Percentiles rank a stretch among this genome's conserved stretches.
Conservation (phyloP, 2,329 filamentous ascomycete genomes). For the Calonectria hongkongensis region DNA sequence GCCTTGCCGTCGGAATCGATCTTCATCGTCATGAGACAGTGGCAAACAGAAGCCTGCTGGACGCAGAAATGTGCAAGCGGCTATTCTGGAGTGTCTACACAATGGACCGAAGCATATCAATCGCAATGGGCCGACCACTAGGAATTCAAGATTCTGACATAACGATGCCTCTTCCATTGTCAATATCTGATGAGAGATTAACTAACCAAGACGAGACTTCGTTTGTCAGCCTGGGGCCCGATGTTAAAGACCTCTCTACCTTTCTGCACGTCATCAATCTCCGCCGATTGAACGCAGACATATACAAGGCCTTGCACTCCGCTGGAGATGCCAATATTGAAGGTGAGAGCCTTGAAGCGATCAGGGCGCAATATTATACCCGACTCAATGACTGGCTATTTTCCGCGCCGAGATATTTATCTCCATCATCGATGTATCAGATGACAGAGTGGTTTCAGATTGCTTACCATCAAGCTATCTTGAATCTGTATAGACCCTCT, state of each 20-base stretch:
- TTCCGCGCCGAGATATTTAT: slow-evolving; percentile 47
- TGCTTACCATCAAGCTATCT: slow-evolving; percentile 50
- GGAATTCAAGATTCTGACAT: slow-evolving; percentile 51
- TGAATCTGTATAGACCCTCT: slow-evolving; percentile 49
- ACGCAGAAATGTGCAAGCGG: slow-evolving; percentile 49
- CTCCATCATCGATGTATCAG: slow-evolving; percentile 51
- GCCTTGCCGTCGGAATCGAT: slow-evolving; percentile 49
- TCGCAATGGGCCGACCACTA: slow-evolving; percentile 45
- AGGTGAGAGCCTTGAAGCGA: slow-evolving; percentile 43
- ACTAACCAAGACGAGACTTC: slow-evolving; percentile 39
- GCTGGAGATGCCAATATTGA: slow-evolving; percentile 46
- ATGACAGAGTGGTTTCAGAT: slow-evolving; percentile 53
- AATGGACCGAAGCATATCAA: slow-evolving; percentile 50
- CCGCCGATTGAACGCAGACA: slow-evolving; percentile 46
- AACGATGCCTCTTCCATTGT: slow-evolving; percentile 43
- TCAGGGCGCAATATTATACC: slow-evolving; percentile 49
- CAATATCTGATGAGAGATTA: slow-evolving; percentile 47
- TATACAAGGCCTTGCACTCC: slow-evolving; percentile 49
- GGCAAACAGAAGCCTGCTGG: slow-evolving; percentile 36
- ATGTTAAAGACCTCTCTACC: slow-evolving; percentile 49
- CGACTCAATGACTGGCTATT: slow-evolving; percentile 49
- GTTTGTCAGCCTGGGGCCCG: slow-evolving; percentile 42
- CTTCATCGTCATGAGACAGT: slow-evolving; percentile 48
- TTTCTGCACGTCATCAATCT: slow-evolving; percentile 49
- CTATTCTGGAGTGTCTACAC: slow-evolving; percentile 51